Evolutionary conservation across 768 basidiomycete species (phyloP), one percentile per base, ranked within the genome.

Genomic region (Cubamyces lactineus): DNA sequence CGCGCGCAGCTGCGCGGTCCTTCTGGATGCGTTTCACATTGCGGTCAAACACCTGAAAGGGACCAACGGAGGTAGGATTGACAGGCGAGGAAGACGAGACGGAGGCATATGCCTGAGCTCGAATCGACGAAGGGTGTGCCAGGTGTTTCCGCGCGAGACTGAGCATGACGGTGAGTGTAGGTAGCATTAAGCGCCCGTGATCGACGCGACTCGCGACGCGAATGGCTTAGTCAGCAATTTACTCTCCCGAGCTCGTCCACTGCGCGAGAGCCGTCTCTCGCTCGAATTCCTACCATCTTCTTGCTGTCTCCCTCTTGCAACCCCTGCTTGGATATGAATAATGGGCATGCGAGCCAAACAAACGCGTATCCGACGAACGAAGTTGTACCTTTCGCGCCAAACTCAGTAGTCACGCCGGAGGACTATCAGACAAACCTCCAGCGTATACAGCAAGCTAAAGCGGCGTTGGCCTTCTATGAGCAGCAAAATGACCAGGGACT

Each of bases 21-120:
- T 84, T 87, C 75, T 98, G 96, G 7, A 84, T 69, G 42, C 76
- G 80, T 74, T 98, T 98, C 8, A 79, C 86, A 47, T 79, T 74
- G 39, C 95, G 86, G 74, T 98, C 95, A 69, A 98, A 98, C 7
- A 98, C 86, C 71, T 88, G 81, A 71, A 89, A 96, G 0, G 91
- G 86, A 0, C 84, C 83, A 21, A 84, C 78, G 19, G 80, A 79
- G 52, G 77, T 75, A 0, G 82, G 66, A 30, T 74, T 79, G n/a
- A 79, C 64, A 17, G 79, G 73, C 23, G 78, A 75, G 5, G 76
- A 76, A 3, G 79, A 72, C 17, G 85, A 79, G 57, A 83, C 69
- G 5, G 85, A 79, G 17, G 86, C 83, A 55, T 82, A 81, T 34
- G 76, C 64, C 47, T 84, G 69, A 11, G 51, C n/a, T 21, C 42